These are phyloP conservation scores for Dionaea muscipula DNA, from an alignment of 179 eudicot species.

Conservation along the genomic window DNA sequence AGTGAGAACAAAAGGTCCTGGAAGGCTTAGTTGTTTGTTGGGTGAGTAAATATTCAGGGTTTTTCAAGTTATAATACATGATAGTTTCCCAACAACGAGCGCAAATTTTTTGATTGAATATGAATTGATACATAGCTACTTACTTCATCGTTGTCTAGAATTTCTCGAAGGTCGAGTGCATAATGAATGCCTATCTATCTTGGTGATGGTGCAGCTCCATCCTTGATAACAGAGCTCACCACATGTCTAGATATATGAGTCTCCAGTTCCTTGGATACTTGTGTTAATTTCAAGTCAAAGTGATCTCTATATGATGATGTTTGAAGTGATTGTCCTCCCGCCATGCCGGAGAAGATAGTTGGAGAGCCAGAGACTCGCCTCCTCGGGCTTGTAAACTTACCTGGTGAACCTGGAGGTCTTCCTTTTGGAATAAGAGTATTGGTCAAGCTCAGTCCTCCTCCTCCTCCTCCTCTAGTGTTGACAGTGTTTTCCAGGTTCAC, in stretches of 20 bases:
- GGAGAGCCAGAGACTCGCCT: conserved; percentile 71
- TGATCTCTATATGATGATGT: conserved; percentile 44
- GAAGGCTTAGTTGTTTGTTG: no score
- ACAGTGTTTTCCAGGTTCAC: conserved; percentile 21
- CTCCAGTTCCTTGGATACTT: conserved; percentile 73
- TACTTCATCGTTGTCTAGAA: no score
- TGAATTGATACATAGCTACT: no score
- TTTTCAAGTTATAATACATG: no score
- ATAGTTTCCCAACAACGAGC: no score
- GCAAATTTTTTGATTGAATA: no score
- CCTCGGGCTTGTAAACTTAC: conserved; percentile 67
- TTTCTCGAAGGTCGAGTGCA: no score
- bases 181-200: conserved; percentile 26
- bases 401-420: conserved; percentile 32
- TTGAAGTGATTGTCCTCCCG: conserved; percentile 23
- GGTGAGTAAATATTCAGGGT: no score
- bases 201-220: conserved; percentile 45
- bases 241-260: conserved; percentile 71
- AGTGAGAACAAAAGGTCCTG: no score
- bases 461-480: conserved; percentile 11
- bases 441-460: conserved; percentile 19
- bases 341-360: conserved; percentile 12
- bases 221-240: conserved; percentile 51
- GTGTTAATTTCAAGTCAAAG: conserved; percentile 67
- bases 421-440: conserved; percentile 28